Base-by-base conservation (phyloP, 495 filamentous ascomycete genomes). In the Sabuloglossum arenarium region DNA sequence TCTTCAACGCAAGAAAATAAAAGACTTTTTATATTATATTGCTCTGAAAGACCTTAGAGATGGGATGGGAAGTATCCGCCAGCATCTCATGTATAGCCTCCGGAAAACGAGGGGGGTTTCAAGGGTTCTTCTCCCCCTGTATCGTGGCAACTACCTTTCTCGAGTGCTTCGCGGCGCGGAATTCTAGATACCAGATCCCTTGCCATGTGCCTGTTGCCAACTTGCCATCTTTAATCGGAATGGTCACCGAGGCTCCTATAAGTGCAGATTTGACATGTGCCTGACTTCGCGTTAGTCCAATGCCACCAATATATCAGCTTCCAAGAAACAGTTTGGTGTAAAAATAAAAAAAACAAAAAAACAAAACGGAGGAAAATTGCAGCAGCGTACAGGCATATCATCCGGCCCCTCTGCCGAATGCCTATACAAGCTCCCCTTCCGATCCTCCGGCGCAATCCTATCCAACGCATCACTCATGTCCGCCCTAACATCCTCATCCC, bases 381-480 rank as follows among this genome's bases (percentile, higher is more conserved):
- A n/a, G n/a, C n/a, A n/a, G n/a, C n/a, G n/a, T 62, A 84, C 80
- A 56, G 85, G 86, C 85, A 94, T 94, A 73, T 94, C 88, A 73
- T 94, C 88, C 59, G 70, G 70, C 30, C 90, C 91, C 75, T 97
- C 90, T 0, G 86, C 90, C 61, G 74, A 75, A 73, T 98, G 91
- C 54, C 88, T 73, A 71, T 98, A 98, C 29, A 96, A 58, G 49
- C 70, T 68, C 1, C 80, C 84, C 69, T 83, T 77, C 58, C 71
- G 73, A 59, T 88, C 84, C 64, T 85, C 79, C 0, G 85, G 85
- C 52, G 81, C 91, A 58, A 98, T 84, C 27, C 86, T 70, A 66
- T 98, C 93, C 58, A 98, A 71, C 56, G 89, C 84, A 72, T 97
- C 90, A 61, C 78, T 85, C 93, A 98, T 96, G 63, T 94, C 89